Conservation (phyloP, 495 filamentous ascomycete species). For the Penicilliopsis zonata region DNA sequence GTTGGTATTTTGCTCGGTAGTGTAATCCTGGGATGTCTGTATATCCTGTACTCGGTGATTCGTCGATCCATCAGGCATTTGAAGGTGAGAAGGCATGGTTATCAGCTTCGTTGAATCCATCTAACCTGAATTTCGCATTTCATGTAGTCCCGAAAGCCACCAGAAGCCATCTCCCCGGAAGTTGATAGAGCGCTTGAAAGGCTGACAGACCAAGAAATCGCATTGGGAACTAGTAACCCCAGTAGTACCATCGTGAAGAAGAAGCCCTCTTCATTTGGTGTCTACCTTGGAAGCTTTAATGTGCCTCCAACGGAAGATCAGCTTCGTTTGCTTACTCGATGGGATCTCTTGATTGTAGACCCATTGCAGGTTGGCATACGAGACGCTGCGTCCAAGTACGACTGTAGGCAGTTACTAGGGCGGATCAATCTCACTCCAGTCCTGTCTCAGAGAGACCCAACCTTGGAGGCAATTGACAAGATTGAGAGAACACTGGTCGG, state of each 20-base stretch:
- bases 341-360: constrained; percentile 38
- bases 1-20: constrained; percentile 26
- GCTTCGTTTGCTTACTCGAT: constrained; percentile 23
- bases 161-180: constrained; percentile 18
- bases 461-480: constrained; percentile 16
- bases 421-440: constrained; percentile 28
- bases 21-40: constrained; percentile 16
- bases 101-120: neutral
- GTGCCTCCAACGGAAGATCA: constrained; percentile 20
- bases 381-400: constrained; percentile 17
- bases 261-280: constrained; percentile 35
- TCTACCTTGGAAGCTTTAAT: constrained; percentile 33
- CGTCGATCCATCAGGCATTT: constrained; percentile 13
- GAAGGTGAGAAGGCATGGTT: constrained; percentile 15
- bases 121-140: neutral
- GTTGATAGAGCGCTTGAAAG: constrained; percentile 15
- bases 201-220: constrained; percentile 14
- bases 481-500: constrained; percentile 18
- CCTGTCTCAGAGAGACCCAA: constrained; percentile 11
- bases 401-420: constrained; percentile 20
- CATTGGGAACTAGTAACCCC: constrained; percentile 7
- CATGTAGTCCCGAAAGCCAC: constrained; percentile 13
- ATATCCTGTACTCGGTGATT: constrained; percentile 18
- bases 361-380: constrained; percentile 27
- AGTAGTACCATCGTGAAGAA: too few species aligned